Percentiles rank a stretch among this genome's conserved stretches.
These are phyloP conservation scores for Nissolia schottii DNA, from an alignment of 306 rosid species.

Conservation along the genomic window DNA sequence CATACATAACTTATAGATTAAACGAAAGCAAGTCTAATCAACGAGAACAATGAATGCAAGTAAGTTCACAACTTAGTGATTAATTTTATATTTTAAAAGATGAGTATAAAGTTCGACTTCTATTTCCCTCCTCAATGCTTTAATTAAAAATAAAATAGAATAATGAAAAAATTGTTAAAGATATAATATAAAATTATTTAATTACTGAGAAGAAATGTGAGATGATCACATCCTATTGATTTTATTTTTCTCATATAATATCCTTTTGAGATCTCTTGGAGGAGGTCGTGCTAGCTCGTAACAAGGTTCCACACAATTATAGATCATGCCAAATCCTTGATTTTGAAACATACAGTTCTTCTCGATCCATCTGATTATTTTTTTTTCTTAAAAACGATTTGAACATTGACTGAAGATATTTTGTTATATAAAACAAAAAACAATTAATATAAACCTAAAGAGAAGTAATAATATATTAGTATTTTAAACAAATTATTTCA, in stretches of 20 bases:
- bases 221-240: neutral
- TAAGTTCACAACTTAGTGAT: no score
- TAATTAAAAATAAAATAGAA: no score
- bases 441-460: neutral
- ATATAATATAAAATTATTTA: no score
- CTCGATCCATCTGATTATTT: neutral
- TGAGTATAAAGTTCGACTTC: no score
- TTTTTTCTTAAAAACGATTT: neutral
- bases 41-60: no score
- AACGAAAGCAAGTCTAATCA: no score
- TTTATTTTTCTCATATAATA: neutral
- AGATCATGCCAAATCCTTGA: neutral
- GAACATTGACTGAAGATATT: conserved; percentile 18
- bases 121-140: no score
- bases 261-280: neutral
- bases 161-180: no score
- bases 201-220: no score
- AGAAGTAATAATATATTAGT: no score
- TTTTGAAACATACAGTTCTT: neutral
- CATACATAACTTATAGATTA: no score
- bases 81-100: no score
- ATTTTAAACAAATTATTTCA: neutral
- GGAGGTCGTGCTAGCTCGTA: conserved; percentile 10
- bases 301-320: neutral
- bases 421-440: neutral